These are phyloP conservation scores for Macrolepiota dolichaula DNA, from an alignment of 768 basidiomycete genomes.

Conservation along the genomic window DNA sequence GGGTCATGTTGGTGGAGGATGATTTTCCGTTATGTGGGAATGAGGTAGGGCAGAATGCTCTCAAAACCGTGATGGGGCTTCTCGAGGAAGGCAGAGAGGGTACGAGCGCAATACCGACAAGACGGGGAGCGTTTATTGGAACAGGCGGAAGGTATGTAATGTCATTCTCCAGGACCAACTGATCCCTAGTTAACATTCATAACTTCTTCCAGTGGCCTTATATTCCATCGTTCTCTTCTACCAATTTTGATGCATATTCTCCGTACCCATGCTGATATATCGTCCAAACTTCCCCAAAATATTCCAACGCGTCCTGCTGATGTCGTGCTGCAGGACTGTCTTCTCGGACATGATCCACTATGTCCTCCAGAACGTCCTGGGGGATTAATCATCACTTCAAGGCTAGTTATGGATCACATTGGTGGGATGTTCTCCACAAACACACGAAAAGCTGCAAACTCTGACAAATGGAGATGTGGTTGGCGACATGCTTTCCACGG, in stretches of 20 bases:
- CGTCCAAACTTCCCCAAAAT: slow-evolving; percentile 24
- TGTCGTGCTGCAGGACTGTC: slow-evolving; percentile 38
- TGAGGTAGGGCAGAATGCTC: slow-evolving; percentile 27
- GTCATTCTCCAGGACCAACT: background rate
- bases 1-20: slow-evolving; percentile 42
- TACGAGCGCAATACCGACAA: slow-evolving; percentile 13
- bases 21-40: slow-evolving; percentile 40
- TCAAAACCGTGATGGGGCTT: slow-evolving; percentile 28
- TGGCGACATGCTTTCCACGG: slow-evolving; percentile 45
- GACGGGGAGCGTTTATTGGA: slow-evolving; percentile 36
- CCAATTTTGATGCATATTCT: slow-evolving; percentile 30
- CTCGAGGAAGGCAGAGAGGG: slow-evolving; percentile 21
- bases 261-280: slow-evolving; percentile 25
- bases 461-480: slow-evolving; percentile 39
- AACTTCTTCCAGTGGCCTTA: slow-evolving; percentile 27
- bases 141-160: slow-evolving; percentile 30
- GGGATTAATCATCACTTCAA: slow-evolving; percentile 36
- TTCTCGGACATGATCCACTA: slow-evolving; percentile 34
- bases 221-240: slow-evolving; percentile 33
- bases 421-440: slow-evolving; percentile 35
- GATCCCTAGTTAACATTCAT: background rate
- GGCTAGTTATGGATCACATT: slow-evolving; percentile 39
- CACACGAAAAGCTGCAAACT: slow-evolving; percentile 22
- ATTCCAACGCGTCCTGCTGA: slow-evolving; percentile 31
- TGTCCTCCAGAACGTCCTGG: slow-evolving; percentile 26